Evolutionary conservation across 75 land plant genomes (phyloP).

Genomic region (Adiantum capillusveneris): DNA sequence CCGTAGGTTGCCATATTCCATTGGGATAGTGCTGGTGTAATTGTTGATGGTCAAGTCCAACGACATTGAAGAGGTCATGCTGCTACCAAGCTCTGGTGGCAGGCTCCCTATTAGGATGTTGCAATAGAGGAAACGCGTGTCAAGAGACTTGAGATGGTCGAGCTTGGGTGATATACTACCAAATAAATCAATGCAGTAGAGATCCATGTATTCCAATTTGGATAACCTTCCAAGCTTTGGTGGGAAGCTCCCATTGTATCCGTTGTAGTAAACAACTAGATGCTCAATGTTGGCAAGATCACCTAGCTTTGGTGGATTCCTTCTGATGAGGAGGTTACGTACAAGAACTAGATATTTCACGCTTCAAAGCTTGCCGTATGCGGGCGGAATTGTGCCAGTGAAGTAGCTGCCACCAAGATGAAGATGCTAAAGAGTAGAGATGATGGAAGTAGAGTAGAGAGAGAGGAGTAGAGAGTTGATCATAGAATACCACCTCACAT

Average conservation of each 20-base stretch:
- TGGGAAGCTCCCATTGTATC: slow-evolving; percentile 53
- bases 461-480: too few species aligned
- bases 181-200: slow-evolving; percentile 39
- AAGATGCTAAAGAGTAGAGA: slow-evolving; percentile 57
- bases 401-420: slow-evolving; percentile 80
- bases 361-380: slow-evolving; percentile 40
- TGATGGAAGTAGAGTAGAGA: too few species aligned
- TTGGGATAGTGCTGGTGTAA: slow-evolving; percentile 30
- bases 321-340: slow-evolving; percentile 56
- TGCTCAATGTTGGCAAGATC: slow-evolving; percentile 44
- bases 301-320: slow-evolving; percentile 53
- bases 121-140: slow-evolving; percentile 46
- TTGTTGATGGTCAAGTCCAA: slow-evolving; percentile 34
- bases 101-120: slow-evolving; percentile 38
- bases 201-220: slow-evolving; percentile 54
- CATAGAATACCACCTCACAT: too few species aligned
- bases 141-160: slow-evolving; percentile 32
- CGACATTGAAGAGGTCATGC: slow-evolving; percentile 23
- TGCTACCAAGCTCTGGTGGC: slow-evolving; percentile 36
- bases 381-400: slow-evolving; percentile 49
- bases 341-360: slow-evolving; percentile 66
- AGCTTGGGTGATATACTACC: slow-evolving; percentile 47
- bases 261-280: slow-evolving; percentile 74
- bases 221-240: slow-evolving; percentile 57
- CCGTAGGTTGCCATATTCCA: slow-evolving; percentile 12